A percentile compares a stretch with the other conserved stretches of the same genome.
Conservation (phyloP, 768 basidiomycete genomes). For the Auriculariales sp. region DNA sequence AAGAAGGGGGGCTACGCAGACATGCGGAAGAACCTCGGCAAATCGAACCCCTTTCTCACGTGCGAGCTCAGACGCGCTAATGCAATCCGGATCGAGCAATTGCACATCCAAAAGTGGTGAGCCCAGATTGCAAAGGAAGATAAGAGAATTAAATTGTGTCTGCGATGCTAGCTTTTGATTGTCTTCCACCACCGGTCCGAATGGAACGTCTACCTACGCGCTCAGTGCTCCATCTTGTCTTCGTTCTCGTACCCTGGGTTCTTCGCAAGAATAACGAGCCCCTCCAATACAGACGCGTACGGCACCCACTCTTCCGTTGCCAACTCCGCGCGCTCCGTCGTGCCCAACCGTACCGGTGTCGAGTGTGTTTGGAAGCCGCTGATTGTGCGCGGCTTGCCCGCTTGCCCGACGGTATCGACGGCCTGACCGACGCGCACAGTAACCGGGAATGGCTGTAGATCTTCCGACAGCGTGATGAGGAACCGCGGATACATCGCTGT, state of each 20-base stretch:
- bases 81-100: no score
- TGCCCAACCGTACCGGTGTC: constrained; percentile 89
- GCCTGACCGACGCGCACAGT: constrained; percentile 95
- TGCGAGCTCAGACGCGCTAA: no score
- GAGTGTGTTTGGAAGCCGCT: constrained; percentile 98
- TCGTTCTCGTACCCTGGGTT: constrained; percentile 83
- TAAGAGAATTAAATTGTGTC: background rate
- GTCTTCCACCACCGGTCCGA: background rate
- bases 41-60: no score
- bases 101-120: no score
- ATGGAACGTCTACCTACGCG: background rate
- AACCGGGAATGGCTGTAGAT: constrained; percentile 71
- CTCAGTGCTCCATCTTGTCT: constrained; percentile 55
- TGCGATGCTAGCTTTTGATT: no score
- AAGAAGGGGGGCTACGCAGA: no score
- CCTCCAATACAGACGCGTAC: constrained; percentile 80
- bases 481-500: constrained; percentile 98
- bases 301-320: constrained; percentile 96
- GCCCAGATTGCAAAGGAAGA: background rate
- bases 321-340: constrained; percentile 86
- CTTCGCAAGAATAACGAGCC: constrained; percentile 83
- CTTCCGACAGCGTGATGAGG: constrained; percentile 91
- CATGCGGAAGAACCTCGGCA: no score
- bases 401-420: constrained; percentile 93
- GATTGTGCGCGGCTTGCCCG: constrained; percentile 91